Base-by-base conservation (phyloP, 306 rosid genomes). In the Cicer pinnatifidum region DNA sequence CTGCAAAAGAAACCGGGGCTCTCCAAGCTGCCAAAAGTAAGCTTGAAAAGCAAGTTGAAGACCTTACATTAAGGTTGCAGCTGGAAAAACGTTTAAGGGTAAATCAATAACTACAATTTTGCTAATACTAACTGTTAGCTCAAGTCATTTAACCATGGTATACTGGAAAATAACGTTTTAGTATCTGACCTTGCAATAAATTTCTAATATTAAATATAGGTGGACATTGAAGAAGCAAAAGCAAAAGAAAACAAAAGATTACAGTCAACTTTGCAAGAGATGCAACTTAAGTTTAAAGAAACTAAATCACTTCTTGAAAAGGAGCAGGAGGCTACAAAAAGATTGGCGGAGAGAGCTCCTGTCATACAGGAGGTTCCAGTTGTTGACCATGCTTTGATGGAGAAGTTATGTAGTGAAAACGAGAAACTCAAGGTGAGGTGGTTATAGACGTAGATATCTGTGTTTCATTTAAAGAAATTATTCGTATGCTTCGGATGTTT, bases 11-110 rank as follows among this genome's bases (percentile, higher is more conserved):
- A 85, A 95, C 99, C 6, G 99, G 99, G 53, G 99, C 99, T 73
- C 97, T 95, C 63, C 99, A 95, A 87, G 99, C 96, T 75, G 99
- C 99, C 72, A 95, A 95, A 87, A 95, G 90, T 85, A 95, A 95
- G 92, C 86, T 95, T 79, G 99, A 95, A 84, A 95, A 95, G 82
- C 99, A 95, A 84, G 99, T 95, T 67, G 99, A 95, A 76, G 99
- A 95, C 69, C 86, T 95, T 74, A 81, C 96, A 62, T 88, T 93
- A 89, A 95, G 97, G 80, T 83, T 92, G 71, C 99, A 95, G 81
- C 85, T 95, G 85, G 99, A 95, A 91, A 95, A 90, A 75, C 97
- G 97, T 70, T 66, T 84, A 86, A 87, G 97, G 97, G 99, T 92
- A 86, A 78, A 23, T 77, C 85, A 77, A 17, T 75, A 79, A 45